Evolutionary conservation across 768 basidiomycete genomes (phyloP), one percentile per base, ranked within the genome.

Genomic region (Rhodotorula babjevae): DNA sequence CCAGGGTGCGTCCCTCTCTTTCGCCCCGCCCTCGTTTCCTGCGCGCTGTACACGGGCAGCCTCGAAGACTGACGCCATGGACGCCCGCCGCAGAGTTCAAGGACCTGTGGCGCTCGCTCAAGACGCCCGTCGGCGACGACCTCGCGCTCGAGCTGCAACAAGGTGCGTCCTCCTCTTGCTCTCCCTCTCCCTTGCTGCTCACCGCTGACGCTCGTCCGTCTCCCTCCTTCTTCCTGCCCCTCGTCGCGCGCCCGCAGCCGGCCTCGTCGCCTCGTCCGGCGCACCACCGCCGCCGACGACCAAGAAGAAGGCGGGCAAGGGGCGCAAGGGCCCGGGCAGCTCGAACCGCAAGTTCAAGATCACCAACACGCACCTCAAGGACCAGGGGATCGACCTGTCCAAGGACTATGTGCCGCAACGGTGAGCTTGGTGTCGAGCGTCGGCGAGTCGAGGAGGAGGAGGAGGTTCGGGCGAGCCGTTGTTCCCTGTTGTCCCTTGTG

Each of bases 321-420:
- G 92, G 81, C 90, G 90, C 78, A 90, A 89, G 76, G 89, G 90
- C 62, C 84, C 87, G 21, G 89, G 86, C 87, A 61, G 88, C 27
- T 88, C 71, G 57, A 77, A 90, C 78, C 86, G 93, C 61, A 88
- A 88, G 78, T 87, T 87, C 67, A 87, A 90, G 77, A 87, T 95
- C 76, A 94, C 92, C 52, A 96, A 95, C 77, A 87, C 89, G 7
- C 93, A 95, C 83, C 82, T 93, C 80, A 90, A 87, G 79, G 90
- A 88, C 29, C 87, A 89, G 77, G 77, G 78, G 31, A 89, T 96
- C 83, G 93, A 95, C 81, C 81, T 95, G 62, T 87, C 88, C 58
- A 86, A 86, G 73, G 90, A 92, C 78, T 91, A 87, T 80, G 67
- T 69, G 19, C 65, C 68, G 61, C 56, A 58, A 61, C 46, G 68